Evolutionary conservation across 768 basidiomycete species (phyloP).

Genomic region (Austroboletus eburneus): DNA sequence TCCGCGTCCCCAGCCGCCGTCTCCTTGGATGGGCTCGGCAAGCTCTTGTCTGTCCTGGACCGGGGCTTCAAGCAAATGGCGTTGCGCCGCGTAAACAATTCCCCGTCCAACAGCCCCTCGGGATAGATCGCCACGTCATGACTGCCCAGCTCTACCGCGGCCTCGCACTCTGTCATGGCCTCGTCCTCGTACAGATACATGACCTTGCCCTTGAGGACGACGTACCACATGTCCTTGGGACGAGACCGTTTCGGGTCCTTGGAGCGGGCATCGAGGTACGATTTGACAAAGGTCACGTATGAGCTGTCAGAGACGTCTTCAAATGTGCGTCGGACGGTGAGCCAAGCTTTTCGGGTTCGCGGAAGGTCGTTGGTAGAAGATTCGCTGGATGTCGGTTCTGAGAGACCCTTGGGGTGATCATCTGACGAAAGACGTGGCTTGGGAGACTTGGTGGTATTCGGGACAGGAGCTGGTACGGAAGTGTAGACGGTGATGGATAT

Average conservation of each 20-base stretch:
- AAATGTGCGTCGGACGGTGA: constrained; percentile 77
- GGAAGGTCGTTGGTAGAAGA: constrained; percentile 47
- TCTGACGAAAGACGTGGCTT: constrained; percentile 24
- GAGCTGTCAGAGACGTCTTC: constrained; percentile 64
- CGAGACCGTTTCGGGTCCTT: constrained; percentile 80
- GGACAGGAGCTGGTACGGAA: constrained; percentile 72
- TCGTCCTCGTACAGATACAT: constrained; percentile 95
- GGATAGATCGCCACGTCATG: constrained; percentile 77
- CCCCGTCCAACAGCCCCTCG: constrained; percentile 74
- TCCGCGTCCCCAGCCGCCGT: constrained; percentile 36
- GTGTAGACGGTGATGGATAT: constrained; percentile 73
- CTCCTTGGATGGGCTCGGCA: constrained; percentile 53
- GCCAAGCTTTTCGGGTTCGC: constrained; percentile 72
- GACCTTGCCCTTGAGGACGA: constrained; percentile 86
- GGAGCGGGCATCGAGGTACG: constrained; percentile 76
- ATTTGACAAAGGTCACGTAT: constrained; percentile 76
- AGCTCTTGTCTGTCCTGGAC: constrained; percentile 29
- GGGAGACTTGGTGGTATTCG: constrained; percentile 40
- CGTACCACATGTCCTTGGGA: constrained; percentile 92
- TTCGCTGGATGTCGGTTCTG: constrained; percentile 20
- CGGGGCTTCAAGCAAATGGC: constrained; percentile 75
- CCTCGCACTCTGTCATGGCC: constrained; percentile 83
- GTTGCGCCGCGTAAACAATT: constrained; percentile 87
- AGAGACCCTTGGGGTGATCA: constrained; percentile 25
- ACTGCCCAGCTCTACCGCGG: constrained; percentile 79